These are phyloP conservation scores for Chlorella sp. DNA, from an alignment of 139 green algal genomes.

Conservation along the genomic window DNA sequence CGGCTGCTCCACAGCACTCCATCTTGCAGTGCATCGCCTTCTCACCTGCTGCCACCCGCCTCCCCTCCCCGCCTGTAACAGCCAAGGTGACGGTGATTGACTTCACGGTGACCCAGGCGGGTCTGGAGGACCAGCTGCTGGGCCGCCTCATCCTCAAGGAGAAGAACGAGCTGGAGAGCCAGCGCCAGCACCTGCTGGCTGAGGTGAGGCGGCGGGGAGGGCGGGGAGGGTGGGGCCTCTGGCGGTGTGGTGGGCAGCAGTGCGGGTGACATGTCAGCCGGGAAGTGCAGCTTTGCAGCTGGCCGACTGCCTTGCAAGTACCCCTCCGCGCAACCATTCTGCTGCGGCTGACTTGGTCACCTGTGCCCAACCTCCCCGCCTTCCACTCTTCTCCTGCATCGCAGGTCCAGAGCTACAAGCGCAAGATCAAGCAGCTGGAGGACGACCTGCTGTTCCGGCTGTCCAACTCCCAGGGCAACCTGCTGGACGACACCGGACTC, in stretches of 20 bases:
- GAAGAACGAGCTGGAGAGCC: slow-evolving; percentile 95
- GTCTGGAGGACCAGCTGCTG: slow-evolving; percentile 97
- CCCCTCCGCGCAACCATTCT: not conserved
- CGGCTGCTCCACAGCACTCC: not conserved
- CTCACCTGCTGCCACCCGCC: not conserved
- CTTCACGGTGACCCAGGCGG: slow-evolving; percentile 94
- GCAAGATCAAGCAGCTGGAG: slow-evolving; percentile 96
- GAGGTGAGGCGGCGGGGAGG: slow-evolving; percentile 63
- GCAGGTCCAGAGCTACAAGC: slow-evolving; percentile 82
- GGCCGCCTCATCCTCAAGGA: slow-evolving; percentile 95
- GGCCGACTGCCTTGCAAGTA: no score
- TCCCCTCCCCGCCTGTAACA: not conserved
- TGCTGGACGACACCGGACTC: slow-evolving; percentile 96
- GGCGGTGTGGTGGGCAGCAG: not conserved
- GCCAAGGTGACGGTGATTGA: slow-evolving; percentile 88
- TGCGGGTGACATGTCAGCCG: not conserved
- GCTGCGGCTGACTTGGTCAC: not conserved
- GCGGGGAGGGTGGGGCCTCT: not conserved
- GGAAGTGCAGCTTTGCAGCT: no score
- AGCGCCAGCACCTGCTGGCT: slow-evolving; percentile 86
- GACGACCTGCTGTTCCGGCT: slow-evolving; percentile 92
- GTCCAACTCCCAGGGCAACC: slow-evolving; percentile 84
- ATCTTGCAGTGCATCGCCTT: not conserved
- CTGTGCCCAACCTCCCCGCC: not conserved
- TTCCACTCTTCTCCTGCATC: no score